phyloP scores from a whole-genome alignment of 257 asterid species.

The Jasminum sambac region DNA sequence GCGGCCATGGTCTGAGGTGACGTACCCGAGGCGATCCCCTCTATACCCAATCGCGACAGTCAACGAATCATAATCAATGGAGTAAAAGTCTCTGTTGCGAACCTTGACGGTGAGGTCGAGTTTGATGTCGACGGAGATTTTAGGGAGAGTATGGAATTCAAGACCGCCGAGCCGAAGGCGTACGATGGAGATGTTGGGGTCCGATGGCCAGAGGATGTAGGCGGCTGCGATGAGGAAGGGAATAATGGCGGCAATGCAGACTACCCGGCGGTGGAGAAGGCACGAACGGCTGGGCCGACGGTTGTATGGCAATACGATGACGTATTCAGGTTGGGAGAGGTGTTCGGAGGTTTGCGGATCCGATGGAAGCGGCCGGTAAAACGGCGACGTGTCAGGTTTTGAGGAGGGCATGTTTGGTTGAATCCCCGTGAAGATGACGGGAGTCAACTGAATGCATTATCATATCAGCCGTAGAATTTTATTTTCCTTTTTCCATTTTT shows the following conservation, averaged over 20 bases:
- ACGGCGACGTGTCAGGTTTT: constrained; percentile 30
- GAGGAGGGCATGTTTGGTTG: constrained; percentile 38
- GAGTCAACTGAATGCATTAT: background rate
- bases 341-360: constrained; percentile 30
- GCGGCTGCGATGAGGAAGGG: constrained; percentile 51
- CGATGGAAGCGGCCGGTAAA: constrained; percentile 53
- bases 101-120: constrained; percentile 61
- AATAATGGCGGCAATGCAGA: constrained; percentile 39
- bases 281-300: constrained; percentile 39
- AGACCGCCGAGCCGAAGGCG: constrained; percentile 62
- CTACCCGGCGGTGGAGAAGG: constrained; percentile 39
- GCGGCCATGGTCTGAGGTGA: constrained; percentile 53
- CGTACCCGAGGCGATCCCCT: constrained; percentile 72
- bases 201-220: constrained; percentile 76
- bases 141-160: constrained; percentile 50
- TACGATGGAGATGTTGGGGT: constrained; percentile 63
- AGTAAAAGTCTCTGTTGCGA: constrained; percentile 62
- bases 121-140: constrained; percentile 54
- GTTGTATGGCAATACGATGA: constrained; percentile 50
- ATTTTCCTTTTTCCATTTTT: too few species aligned
- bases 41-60: constrained; percentile 58
- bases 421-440: background rate
- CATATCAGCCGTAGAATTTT: too few species aligned
- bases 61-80: constrained; percentile 53
- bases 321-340: constrained; percentile 40